phyloP scores from a whole-genome alignment of 805 yeast genomes.

The Pichia californica region DNA sequence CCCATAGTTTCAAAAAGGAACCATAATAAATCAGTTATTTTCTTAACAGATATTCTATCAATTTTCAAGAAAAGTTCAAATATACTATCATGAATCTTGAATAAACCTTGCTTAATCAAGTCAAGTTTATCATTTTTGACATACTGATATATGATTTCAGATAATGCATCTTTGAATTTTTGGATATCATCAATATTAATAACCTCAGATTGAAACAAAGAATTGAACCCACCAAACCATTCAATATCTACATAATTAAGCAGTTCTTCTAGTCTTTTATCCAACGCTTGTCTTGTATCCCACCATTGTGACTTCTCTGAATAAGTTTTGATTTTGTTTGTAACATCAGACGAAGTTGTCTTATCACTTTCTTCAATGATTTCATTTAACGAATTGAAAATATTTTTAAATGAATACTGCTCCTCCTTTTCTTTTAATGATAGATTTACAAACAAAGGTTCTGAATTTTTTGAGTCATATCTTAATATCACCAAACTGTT shows the following conservation, averaged over 20 bases:
- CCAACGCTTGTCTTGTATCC: constrained; percentile 58
- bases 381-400: not conserved
- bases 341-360: constrained; percentile 49
- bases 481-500: constrained; percentile 47
- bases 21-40: constrained; percentile 56
- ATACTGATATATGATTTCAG: constrained; percentile 6
- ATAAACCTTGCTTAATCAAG: not conserved
- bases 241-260: constrained; percentile 49
- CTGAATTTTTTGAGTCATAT: constrained; percentile 6
- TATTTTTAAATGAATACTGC: constrained; percentile 19
- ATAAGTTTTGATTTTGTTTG: constrained; percentile 45
- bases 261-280: constrained; percentile 46
- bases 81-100: constrained; percentile 3
- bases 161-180: constrained; percentile 33
- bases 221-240: constrained; percentile 77
- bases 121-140: not conserved
- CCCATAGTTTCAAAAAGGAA: constrained; percentile 54
- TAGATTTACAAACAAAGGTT: constrained; percentile 40
- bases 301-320: constrained; percentile 75
- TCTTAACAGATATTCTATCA: not conserved
- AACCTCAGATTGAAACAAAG: constrained; percentile 43
- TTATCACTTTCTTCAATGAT: constrained; percentile 58
- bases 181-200: constrained; percentile 23
- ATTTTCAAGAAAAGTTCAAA: constrained; percentile 12
- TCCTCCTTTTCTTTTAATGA: constrained; percentile 51